phyloP scores from a whole-genome alignment of 2,329 filamentous ascomycete species.

The Fusarium buxicola region DNA sequence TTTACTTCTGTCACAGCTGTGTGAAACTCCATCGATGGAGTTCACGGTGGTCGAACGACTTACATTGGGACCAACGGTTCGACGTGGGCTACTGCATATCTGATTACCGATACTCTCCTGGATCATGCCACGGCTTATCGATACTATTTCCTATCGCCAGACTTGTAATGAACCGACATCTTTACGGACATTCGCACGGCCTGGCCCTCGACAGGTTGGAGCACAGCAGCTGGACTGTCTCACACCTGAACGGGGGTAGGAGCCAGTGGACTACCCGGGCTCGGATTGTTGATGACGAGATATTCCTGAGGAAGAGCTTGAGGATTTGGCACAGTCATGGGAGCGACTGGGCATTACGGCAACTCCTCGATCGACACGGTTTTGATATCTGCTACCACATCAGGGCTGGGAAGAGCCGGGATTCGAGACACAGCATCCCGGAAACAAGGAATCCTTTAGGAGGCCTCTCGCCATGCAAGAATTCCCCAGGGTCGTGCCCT shows the following conservation, averaged over 20 bases:
- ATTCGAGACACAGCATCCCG: not conserved
- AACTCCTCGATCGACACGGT: not conserved
- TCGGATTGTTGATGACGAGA: conserved; percentile 11
- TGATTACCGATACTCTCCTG: not conserved
- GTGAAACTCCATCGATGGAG: conserved; percentile 6
- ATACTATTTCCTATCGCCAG: not conserved
- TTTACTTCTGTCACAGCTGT: conserved; percentile 16
- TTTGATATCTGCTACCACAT: not conserved
- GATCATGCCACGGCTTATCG: accelerated
- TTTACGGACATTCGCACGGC: conserved; percentile 14
- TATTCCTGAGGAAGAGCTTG: not conserved
- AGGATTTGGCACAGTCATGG: not conserved
- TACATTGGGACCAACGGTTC: not conserved
- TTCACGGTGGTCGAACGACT: not conserved
- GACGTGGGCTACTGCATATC: not conserved
- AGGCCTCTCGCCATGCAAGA: not conserved
- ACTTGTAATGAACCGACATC: conserved; percentile 21
- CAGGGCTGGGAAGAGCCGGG: accelerated
- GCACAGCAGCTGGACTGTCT: accelerated
- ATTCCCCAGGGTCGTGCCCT: conserved; percentile 10
- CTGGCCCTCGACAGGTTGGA: not conserved
- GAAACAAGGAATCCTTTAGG: not conserved
- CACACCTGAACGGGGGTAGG: not conserved
- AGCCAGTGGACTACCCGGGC: not conserved
- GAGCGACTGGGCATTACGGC: not conserved